phyloP scores from a whole-genome alignment of 2,329 filamentous ascomycete genomes.

The Cryphonectria radicalis region DNA sequence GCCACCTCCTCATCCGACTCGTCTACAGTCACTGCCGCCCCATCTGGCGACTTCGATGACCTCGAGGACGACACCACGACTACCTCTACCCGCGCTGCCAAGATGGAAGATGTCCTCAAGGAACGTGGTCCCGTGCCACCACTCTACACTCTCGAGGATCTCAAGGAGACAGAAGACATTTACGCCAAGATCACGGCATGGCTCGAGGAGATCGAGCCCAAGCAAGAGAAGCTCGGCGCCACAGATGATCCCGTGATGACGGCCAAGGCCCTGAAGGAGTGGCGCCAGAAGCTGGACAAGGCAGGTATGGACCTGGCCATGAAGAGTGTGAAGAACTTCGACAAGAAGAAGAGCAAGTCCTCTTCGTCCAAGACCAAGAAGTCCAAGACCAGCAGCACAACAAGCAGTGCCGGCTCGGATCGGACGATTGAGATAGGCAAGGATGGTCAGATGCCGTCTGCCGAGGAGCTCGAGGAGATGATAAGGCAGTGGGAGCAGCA shows the following conservation, averaged over 20 bases:
- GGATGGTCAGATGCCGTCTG: slow-evolving; percentile 48
- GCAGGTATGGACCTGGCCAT: slow-evolving; percentile 71
- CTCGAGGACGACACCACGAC: slow-evolving; percentile 71
- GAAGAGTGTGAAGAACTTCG: slow-evolving; percentile 65
- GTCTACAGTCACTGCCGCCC: slow-evolving; percentile 48
- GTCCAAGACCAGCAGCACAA: slow-evolving; percentile 44
- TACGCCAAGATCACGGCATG: slow-evolving; percentile 69
- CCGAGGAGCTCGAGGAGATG: slow-evolving; percentile 54
- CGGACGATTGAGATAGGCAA: slow-evolving; percentile 48
- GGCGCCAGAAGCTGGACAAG: slow-evolving; percentile 73
- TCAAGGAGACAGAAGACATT: slow-evolving; percentile 65
- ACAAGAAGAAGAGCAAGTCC: slow-evolving; percentile 49
- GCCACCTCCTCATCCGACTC: slow-evolving; percentile 48
- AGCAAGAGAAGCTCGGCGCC: slow-evolving; percentile 70
- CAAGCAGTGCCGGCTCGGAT: slow-evolving; percentile 36
- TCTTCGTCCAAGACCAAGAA: slow-evolving; percentile 47
- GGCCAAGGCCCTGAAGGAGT: slow-evolving; percentile 70
- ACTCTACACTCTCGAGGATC: slow-evolving; percentile 74
- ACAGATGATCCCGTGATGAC: slow-evolving; percentile 78
- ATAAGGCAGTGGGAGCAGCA: slow-evolving; percentile 50
- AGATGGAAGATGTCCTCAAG: slow-evolving; percentile 49
- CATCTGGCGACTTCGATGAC: slow-evolving; percentile 65
- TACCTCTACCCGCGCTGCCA: slow-evolving; percentile 43
- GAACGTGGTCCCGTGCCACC: slow-evolving; percentile 62
- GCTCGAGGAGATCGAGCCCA: slow-evolving; percentile 72